Base-by-base conservation (phyloP, 1,284 basidiomycete species). In the Lignosus rhinocerotis region DNA sequence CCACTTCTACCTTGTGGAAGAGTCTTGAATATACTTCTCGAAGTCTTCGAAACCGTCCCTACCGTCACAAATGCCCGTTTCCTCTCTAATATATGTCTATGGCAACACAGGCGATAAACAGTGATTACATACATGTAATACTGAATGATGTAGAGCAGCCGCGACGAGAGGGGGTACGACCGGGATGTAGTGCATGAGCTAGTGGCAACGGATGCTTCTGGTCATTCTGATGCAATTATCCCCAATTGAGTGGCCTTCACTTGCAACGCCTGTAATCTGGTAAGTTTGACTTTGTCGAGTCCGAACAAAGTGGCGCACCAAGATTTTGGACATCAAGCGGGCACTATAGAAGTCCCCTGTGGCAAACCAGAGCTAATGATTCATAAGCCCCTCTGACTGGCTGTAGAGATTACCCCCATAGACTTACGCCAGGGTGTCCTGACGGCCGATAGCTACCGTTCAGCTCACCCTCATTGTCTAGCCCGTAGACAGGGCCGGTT, bases 381-480 rank as follows among this genome's bases (percentile, higher is more conserved):
- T 16, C 33, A 16, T 21, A 17, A 42, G 17, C 14, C 14, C 12
- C 6, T 10, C 30, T 14, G 9, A 17, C 14, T 17, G 6, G 9
- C 19, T 3, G 1, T 9, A 6, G 10, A 6, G 21, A 19, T 3
- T 12, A 21, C 2, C 21, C 11, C 17, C 11, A 7, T 6, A 30
- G 11, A 53, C 65, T 57, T 36, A 68, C 67, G 6, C 62, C 67
- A 33, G 75, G 75, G 61, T 76, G 70, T 0, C 76, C 76, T 0
- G 73, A 70, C 1, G 72, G 73, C 9, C 64, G 56, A 39, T 63
- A 70, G 42, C 55, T 63, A 2, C 81, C 79, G 25, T 75, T 74
- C 25, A 87, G 70, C 69, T 88, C 85, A 0, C 84, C 83, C 60
- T 88, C 85, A 10, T 73, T 70, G 64, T 85, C 78, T 19, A 85